Percentiles rank a stretch among this genome's conserved stretches.
These are phyloP conservation scores for Uncinocarpus reesii DNA, from an alignment of 2,329 filamentous ascomycete species.

Conservation along the genomic window DNA sequence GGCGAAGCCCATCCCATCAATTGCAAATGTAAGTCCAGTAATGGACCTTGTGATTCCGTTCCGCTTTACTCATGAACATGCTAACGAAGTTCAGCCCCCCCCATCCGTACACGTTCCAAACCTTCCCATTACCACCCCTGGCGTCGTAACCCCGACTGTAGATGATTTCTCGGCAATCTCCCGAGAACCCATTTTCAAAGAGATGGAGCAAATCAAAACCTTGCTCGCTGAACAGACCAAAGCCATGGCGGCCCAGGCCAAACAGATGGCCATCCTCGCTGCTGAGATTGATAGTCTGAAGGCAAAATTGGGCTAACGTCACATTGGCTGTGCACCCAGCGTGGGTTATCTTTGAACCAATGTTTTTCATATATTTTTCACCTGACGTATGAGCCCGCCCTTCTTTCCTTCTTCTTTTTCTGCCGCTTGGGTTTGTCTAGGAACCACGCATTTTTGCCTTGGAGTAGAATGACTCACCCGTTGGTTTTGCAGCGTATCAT, in stretches of 20 bases:
- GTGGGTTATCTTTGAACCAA: too few species aligned
- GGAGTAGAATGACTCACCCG: background rate
- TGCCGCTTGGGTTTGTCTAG: background rate
- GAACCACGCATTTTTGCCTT: background rate
- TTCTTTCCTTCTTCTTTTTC: background rate
- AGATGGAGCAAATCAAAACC: slow-evolving; percentile 65
- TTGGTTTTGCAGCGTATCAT: background rate
- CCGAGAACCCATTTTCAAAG: slow-evolving; percentile 50
- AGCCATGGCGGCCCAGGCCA: slow-evolving; percentile 65
- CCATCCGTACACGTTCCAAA: background rate
- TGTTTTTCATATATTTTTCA: too few species aligned
- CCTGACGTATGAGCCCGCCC: too few species aligned
- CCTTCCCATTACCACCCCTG: slow-evolving; percentile 24
- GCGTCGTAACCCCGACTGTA: slow-evolving; percentile 29
- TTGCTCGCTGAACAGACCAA: slow-evolving; percentile 66
- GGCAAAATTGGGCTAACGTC: slow-evolving; percentile 50
- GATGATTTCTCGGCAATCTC: slow-evolving; percentile 23
- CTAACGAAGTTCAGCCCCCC: background rate
- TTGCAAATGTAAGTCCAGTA: slow-evolving; percentile 9
- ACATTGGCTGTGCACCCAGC: background rate
- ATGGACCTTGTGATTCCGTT: background rate
- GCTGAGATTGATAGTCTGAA: slow-evolving; percentile 71
- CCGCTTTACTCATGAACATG: too few species aligned
- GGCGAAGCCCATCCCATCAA: background rate
- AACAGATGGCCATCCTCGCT: slow-evolving; percentile 61